Conservation (phyloP, 768 basidiomycete species). For the Phlebiopsis flavidoalba region DNA sequence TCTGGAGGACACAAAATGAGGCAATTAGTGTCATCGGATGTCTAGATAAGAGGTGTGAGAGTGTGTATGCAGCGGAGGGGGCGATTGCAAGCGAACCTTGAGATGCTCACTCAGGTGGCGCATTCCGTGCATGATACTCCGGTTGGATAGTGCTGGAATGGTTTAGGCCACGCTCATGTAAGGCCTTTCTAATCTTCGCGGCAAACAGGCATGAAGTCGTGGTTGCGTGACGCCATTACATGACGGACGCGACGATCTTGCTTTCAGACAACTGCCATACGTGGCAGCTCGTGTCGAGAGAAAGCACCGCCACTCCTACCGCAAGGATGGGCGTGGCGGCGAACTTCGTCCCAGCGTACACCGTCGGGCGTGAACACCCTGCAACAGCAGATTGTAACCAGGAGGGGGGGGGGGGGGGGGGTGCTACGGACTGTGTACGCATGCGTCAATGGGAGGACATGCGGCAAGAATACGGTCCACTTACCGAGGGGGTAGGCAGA, state of each 20-base stretch:
- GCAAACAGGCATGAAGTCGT: constrained; percentile 93
- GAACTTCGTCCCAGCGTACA: constrained; percentile 89
- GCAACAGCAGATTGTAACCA: constrained; percentile 90
- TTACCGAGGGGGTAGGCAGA: constrained; percentile 87
- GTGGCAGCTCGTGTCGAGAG: constrained; percentile 90
- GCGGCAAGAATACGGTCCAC: constrained; percentile 17
- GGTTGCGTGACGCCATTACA: constrained; percentile 73
- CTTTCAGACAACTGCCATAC: constrained; percentile 97
- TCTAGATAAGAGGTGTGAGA: constrained; percentile 27
- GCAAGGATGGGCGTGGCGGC: constrained; percentile 71
- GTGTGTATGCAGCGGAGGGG: not conserved
- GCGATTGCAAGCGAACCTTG: constrained; percentile 34
- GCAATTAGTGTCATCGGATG: constrained; percentile 51
- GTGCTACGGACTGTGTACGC: constrained; percentile 68
- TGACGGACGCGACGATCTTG: constrained; percentile 97
- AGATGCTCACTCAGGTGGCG: constrained; percentile 42
- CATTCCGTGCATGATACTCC: constrained; percentile 53
- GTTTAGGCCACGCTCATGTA: constrained; percentile 90
- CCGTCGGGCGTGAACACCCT: constrained; percentile 87
- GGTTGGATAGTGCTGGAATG: constrained; percentile 95
- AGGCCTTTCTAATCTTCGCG: constrained; percentile 71
- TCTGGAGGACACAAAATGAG: constrained; percentile 70
- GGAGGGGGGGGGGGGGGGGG: no score
- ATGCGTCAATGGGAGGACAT: not conserved
- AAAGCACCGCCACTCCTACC: constrained; percentile 75